phyloP scores from a whole-genome alignment of 176 grass and related monocot genomes.

The Avena sativa region DNA sequence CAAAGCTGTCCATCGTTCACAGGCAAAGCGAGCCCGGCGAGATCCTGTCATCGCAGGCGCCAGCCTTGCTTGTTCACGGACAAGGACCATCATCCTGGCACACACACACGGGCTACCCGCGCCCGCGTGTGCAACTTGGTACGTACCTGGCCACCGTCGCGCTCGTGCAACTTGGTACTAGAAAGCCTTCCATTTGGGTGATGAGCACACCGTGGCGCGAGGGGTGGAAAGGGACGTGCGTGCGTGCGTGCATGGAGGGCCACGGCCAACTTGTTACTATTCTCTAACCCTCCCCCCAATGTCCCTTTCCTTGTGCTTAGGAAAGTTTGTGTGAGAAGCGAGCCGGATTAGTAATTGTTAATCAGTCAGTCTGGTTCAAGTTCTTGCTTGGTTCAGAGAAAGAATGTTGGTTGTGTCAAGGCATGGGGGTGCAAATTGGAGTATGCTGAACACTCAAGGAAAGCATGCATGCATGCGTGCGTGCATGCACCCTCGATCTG shows the following conservation, averaged over 20 bases:
- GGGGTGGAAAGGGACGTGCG: constrained; percentile 13
- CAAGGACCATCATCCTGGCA: no score
- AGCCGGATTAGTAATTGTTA: neutral
- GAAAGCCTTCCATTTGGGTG: constrained; percentile 52
- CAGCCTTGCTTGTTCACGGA: neutral
- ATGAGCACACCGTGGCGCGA: constrained; percentile 31
- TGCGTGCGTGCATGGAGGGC: neutral
- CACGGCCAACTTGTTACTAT: neutral
- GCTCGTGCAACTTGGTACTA: neutral
- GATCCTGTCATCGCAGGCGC: neutral
- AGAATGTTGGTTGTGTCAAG: no score
- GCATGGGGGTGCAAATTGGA: neutral
- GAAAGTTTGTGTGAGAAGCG: neutral
- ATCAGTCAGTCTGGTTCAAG: no score
- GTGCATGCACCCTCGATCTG: neutral
- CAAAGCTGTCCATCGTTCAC: no score
- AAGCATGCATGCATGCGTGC: neutral
- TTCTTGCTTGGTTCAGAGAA: no score
- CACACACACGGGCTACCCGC: no score
- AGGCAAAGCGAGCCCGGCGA: neutral
- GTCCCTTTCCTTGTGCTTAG: no score
- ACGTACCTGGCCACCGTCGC: no score
- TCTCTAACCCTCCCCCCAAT: neutral
- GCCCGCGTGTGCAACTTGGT: no score
- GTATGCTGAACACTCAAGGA: constrained; percentile 24